Evolutionary conservation across 495 filamentous ascomycete species (phyloP), one percentile per base, ranked within the genome.

Genomic region (Delitschia confertaspora): DNA sequence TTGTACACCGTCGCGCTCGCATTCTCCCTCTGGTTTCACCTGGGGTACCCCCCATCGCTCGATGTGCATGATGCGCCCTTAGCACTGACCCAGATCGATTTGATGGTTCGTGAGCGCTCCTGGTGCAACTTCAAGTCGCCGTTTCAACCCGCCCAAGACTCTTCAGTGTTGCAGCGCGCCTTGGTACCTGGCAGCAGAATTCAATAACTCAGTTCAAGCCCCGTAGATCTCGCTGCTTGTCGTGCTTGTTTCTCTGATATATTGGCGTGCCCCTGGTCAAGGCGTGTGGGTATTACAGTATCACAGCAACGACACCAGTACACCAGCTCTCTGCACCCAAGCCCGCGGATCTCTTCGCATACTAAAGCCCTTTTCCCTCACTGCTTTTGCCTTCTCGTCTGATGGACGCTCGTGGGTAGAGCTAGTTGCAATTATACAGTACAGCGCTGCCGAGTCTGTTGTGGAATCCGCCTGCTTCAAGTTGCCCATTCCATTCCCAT

Each of bases 11-110:
- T 47, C 37, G 21, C 45, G 37, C 38, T 53, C 35, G 10, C 49
- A 14, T 34, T 23, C 36, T 39, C 44, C 4, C 38, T 38, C 49
- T 43, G 33, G 53, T 56, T 56, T 56, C 53, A 52, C 53, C 16
- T 51, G 40, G 20, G 39, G 33, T 33, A 44, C 20, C 52, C 36
- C 51, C 51, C 38, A 51, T 55, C 47, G 38, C 56, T 49, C 52
- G 22, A 56, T 45, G 39, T 56, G 52, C 56, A 58, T 52, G 56
- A 53, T 47, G 56, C 56, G 56, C 33, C 43, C 42, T 53, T 56
- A 49, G 56, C 47, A 45, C 33, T 47, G 45, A 45, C 34, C 38
- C 44, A 49, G 49, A 48, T 47, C 49, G 43, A 51, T 47, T 33
- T 22, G 24, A 27, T 39, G 26, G 17, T 42, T 36, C 9, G 24